Evolutionary conservation across 768 basidiomycete genomes (phyloP), one percentile per base, ranked within the genome.

Genomic region (Tylopilus cervinicoccineus): DNA sequence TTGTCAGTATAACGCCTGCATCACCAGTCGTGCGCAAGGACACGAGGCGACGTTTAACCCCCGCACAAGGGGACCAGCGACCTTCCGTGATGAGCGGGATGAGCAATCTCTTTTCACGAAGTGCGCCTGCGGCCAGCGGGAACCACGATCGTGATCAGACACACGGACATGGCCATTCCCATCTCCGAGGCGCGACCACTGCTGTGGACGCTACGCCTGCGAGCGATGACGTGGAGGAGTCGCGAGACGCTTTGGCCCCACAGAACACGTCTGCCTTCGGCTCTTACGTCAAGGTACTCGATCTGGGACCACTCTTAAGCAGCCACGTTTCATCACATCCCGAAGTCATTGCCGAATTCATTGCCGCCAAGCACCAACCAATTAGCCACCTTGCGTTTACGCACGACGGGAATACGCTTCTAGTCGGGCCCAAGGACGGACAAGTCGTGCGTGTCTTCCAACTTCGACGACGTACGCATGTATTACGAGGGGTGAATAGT

Each of bases 281-380:
- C 1, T 69, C 72, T 61, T 75, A 74, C 59, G 71, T 87, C 40
- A 77, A 75, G 0, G 71, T 87, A 0, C 51, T 87, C 16, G 85
- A 87, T 62, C 60, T 87, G 6, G 61, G 53, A 20, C 64, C 75
- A 0, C 64, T 78, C 19, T 20, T 69, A 22, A 28, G 51, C 16
- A 24, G 34, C 9, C 47, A 14, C 20, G 28, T 50, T 39, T 57
- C 68, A 22, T 54, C 60, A 2, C 54, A 41, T 42, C 62, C 70
- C 8, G 61, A 61, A 10, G 62, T 64, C 20, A 52, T 84, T 2
- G 67, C 76, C 19, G 75, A 80, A 51, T 81, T 84, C 48, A 45
- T 72, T 38, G 75, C 72, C 10, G 76, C 73, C 16, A 69, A 69
- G 47, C 74, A 73, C 43, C 73, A 78, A 53, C 69, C 73, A 0